Evolutionary conservation across 768 basidiomycete species (phyloP).

Genomic region (Mrakia gelida): DNA sequence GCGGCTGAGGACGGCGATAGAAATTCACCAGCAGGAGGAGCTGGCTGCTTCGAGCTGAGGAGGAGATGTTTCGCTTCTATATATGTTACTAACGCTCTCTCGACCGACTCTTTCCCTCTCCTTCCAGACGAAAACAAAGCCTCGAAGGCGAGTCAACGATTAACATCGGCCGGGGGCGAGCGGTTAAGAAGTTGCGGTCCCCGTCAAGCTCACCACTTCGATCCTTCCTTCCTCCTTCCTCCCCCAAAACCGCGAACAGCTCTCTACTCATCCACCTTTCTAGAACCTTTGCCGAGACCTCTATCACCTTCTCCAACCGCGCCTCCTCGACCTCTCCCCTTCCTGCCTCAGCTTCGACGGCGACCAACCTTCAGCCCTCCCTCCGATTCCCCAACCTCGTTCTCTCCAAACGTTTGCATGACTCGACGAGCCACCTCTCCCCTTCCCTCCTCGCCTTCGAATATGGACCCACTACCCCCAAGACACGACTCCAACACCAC

Average conservation of each 20-base stretch:
- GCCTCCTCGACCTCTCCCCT: not conserved
- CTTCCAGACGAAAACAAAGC: too few species aligned
- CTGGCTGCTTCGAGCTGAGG: not conserved
- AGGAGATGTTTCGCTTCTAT: not conserved
- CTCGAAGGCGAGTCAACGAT: not conserved
- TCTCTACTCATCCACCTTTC: not conserved
- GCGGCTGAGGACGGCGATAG: slow-evolving; percentile 17
- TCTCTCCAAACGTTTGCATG: not conserved
- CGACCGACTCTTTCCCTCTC: too few species aligned
- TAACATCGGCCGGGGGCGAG: not conserved
- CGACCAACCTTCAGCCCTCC: not conserved
- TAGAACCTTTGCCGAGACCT: too few species aligned
- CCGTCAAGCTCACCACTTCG: not conserved
- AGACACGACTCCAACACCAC: not conserved
- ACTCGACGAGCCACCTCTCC: not conserved
- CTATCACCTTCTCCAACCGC: too few species aligned
- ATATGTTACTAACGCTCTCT: too few species aligned
- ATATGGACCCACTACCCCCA: too few species aligned
- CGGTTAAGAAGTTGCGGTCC: not conserved
- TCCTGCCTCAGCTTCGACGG: not conserved
- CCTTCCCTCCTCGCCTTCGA: not conserved
- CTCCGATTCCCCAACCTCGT: not conserved
- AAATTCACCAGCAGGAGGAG: not conserved
- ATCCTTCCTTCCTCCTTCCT: not conserved
- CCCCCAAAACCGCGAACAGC: not conserved